Evolutionary conservation across 208 protist species (phyloP), one percentile per base, ranked within the genome.

Genomic region (Spongospora subterranea): DNA sequence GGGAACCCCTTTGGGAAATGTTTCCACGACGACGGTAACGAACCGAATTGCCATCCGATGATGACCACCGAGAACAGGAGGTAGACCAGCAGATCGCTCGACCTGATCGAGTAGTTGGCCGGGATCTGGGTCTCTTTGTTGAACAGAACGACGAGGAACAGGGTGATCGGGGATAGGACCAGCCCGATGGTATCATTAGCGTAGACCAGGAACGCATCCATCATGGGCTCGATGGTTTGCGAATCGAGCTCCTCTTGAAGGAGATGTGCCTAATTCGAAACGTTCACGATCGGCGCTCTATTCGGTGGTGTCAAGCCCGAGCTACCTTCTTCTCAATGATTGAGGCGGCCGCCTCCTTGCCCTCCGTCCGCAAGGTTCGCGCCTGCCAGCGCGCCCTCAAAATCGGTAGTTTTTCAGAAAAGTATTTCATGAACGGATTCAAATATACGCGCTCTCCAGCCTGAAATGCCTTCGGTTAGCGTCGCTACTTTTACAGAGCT

Each of bases 91-190:
- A 89, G 29, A 46, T 89, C 88, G 13, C 53, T 39, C 13, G 13
- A 35, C 13, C 13, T 54, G 11, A 89, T 89, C 13, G 17, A 6
- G 39, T 77, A 89, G 39, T 89, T 89, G 17, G 39, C 17, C 13
- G 88, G 88, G 13, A 89, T 89, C 46, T 66, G 88, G 13, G 88
- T 89, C 39, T 89, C 88, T 66, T 89, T 66, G 53, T 54, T 66
- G 32, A 32, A 89, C 39, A 89, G 39, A 13, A 77, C 38, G 39
- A 89, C n/a, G 6, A 89, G 39, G 17, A 89, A 76, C 46, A 89
- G 32, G 6, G 53, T 89, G 39, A 89, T 66, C 13, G 88, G 88
- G 13, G 88, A 77, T 35, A 89, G 39, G 17, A 89, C 32, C 35
- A 54, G 53, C 71, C 17, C 88, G 35, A 89, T 6, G 13, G 53